Conservation (phyloP, 345 rosid species). For the Populus tremula region DNA sequence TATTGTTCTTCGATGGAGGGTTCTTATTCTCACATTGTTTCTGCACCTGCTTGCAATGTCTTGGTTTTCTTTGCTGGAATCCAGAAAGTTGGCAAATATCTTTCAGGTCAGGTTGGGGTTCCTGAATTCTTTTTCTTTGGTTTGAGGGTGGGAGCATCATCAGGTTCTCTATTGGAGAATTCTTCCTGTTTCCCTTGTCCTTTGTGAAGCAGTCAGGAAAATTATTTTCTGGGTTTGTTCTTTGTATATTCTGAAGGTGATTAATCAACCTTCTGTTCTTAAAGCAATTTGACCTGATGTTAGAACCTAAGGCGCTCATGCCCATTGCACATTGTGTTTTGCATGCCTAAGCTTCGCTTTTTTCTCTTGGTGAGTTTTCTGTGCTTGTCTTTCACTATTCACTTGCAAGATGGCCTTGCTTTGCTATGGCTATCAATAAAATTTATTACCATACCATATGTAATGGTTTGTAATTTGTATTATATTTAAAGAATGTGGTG, state of each 20-base stretch:
- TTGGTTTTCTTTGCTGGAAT: slow-evolving; percentile 8
- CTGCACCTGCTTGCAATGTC: slow-evolving; percentile 1
- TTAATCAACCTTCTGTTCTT: not conserved
- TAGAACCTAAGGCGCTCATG: no score
- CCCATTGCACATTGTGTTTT: no score
- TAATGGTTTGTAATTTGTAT: no score
- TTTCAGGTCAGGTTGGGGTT: slow-evolving; percentile 4
- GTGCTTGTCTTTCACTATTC: no score
- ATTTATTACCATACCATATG: no score
- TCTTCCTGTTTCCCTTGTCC: slow-evolving; percentile 2
- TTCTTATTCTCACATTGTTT: slow-evolving; percentile 9
- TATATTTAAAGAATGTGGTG: no score
- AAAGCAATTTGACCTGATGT: not conserved
- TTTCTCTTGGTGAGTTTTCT: no score
- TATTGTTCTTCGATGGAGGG: slow-evolving; percentile 6
- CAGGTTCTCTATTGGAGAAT: not conserved
- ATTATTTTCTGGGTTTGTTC: not conserved
- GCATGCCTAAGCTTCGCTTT: no score
- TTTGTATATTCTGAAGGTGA: not conserved
- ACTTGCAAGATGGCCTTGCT: no score
- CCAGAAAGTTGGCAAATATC: slow-evolving; percentile 11
- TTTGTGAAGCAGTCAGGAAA: not conserved
- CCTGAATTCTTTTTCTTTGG: not conserved
- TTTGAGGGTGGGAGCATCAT: not conserved
- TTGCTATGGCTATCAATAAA: no score